A percentile compares a stretch with the other conserved stretches of the same genome.
Evolutionary conservation across 1,284 basidiomycete genomes (phyloP).

Genomic region (Baeospora myosura): DNA sequence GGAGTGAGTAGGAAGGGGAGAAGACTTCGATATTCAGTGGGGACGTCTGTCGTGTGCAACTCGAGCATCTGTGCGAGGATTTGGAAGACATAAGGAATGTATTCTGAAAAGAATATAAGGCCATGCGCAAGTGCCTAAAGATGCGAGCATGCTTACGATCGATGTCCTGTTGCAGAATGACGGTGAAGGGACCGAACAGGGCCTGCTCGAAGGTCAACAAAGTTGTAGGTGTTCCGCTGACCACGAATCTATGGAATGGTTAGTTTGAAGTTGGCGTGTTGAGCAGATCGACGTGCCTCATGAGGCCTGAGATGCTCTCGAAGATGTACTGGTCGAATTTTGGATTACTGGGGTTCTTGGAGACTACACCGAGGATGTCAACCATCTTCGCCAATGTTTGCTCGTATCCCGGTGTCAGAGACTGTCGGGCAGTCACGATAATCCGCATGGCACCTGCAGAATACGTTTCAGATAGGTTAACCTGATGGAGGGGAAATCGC

Average conservation of each 20-base stretch:
- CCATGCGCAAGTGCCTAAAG: neutral
- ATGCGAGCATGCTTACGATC: conserved; percentile 52
- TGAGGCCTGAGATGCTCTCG: conserved; percentile 88
- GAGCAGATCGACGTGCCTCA: conserved; percentile 45
- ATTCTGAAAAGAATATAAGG: conserved; percentile 65
- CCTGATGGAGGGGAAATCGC: neutral
- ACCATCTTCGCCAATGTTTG: conserved; percentile 73
- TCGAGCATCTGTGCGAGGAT: conserved; percentile 95
- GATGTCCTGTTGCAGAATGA: conserved; percentile 88
- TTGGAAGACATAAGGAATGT: conserved; percentile 97
- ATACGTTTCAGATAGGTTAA: conserved; percentile 6
- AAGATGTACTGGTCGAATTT: conserved; percentile 97
- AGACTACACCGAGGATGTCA: conserved; percentile 78
- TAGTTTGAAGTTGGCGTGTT: conserved; percentile 7
- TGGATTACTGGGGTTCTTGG: conserved; percentile 95
- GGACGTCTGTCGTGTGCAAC: conserved; percentile 63
- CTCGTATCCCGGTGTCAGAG: conserved; percentile 64
- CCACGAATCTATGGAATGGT: conserved; percentile 58
- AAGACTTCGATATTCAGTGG: conserved; percentile 73
- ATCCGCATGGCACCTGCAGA: conserved; percentile 90
- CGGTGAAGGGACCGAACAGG: conserved; percentile 84
- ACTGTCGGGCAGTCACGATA: conserved; percentile 81
- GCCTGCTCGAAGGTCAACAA: conserved; percentile 74
- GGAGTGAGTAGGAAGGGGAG: conserved; percentile 84
- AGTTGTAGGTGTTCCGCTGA: conserved; percentile 58